Evolutionary conservation across 2,329 filamentous ascomycete species (phyloP).

Genomic region (Metarhizium sp.): DNA sequence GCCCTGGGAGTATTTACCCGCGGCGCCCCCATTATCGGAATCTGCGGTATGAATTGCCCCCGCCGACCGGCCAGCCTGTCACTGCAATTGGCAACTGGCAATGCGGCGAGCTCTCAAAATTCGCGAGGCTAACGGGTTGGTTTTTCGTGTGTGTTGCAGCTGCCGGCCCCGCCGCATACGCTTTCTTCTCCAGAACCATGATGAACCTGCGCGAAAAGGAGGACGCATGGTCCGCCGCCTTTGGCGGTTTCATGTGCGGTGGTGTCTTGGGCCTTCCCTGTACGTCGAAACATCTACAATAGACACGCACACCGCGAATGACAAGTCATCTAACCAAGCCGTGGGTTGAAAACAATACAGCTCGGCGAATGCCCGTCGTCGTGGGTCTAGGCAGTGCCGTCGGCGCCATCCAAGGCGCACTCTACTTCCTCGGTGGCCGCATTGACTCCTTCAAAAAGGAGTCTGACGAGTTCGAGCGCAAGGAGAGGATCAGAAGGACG

Average conservation of each 20-base stretch:
- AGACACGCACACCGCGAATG: too few species aligned
- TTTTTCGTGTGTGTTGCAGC: conserved; percentile 33
- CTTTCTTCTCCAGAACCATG: conserved; percentile 65
- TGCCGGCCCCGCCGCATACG: conserved; percentile 57
- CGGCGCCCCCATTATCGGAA: conserved; percentile 62
- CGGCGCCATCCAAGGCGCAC: conserved; percentile 49
- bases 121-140: not conserved
- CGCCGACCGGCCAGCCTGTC: not conserved
- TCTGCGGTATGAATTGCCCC: conserved; percentile 21
- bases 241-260: conserved; percentile 71
- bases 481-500: conserved; percentile 64
- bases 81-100: too few species aligned
- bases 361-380: conserved; percentile 54
- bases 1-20: conserved; percentile 71
- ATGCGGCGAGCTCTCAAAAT: not conserved
- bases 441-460: conserved; percentile 42
- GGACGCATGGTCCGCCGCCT: conserved; percentile 63
- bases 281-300: conserved; percentile 31
- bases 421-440: conserved; percentile 59
- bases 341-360: conserved; percentile 11
- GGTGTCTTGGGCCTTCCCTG: conserved; percentile 62
- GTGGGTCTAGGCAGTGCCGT: conserved; percentile 55
- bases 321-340: not conserved
- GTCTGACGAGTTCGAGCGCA: conserved; percentile 64
- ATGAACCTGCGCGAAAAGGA: conserved; percentile 83